These are phyloP conservation scores for Barbatosphaeria neglecta DNA, from an alignment of 495 filamentous ascomycete species.

Conservation along the genomic window DNA sequence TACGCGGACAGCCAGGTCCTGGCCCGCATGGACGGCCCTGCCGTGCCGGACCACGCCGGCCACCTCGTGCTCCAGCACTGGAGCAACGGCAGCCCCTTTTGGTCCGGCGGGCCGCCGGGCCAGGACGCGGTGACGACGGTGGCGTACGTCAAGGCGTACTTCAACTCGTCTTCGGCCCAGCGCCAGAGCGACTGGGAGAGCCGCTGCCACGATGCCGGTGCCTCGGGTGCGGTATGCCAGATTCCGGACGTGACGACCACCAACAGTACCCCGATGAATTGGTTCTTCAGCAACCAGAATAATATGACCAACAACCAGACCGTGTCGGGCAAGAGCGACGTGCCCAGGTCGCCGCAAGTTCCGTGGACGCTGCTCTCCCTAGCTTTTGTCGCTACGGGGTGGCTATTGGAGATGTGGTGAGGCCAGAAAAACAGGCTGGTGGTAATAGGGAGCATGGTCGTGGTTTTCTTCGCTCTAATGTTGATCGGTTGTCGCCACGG, in stretches of 20 bases:
- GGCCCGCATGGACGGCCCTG: constrained; percentile 38
- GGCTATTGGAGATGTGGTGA: constrained; percentile 10
- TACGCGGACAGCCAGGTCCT: constrained; percentile 51
- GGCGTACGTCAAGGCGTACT: constrained; percentile 62
- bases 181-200: constrained; percentile 30
- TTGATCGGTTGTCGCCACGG: background rate
- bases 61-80: constrained; percentile 62
- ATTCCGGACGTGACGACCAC: constrained; percentile 45
- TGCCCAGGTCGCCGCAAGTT: constrained; percentile 1
- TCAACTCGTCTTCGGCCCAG: constrained; percentile 48
- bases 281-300: constrained; percentile 46
- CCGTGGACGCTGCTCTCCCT: constrained; percentile 5
- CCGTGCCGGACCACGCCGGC: constrained; percentile 45
- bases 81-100: constrained; percentile 60
- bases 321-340: constrained; percentile 15
- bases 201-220: constrained; percentile 36
- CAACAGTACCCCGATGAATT: constrained; percentile 25
- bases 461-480: background rate
- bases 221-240: constrained; percentile 35
- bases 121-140: constrained; percentile 48
- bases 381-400: constrained; percentile 7
- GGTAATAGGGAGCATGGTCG: background rate
- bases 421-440: background rate
- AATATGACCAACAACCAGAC: constrained; percentile 52
- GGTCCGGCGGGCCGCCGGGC: constrained; percentile 57